phyloP scores from a whole-genome alignment of 1,139 yeast genomes.

The Hyphopichia burtonii region DNA sequence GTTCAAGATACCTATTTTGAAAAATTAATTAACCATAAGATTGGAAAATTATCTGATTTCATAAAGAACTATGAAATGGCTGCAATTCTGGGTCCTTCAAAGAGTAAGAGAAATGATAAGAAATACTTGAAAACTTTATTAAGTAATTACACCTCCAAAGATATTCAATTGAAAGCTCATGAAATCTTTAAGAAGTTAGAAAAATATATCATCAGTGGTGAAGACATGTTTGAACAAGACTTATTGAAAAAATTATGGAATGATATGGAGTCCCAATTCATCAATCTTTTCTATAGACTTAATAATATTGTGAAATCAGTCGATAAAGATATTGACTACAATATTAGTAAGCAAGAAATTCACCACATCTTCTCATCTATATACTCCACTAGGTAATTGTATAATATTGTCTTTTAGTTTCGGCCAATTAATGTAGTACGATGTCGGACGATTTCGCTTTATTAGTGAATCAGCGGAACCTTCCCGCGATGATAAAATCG shows the following conservation, averaged over 20 bases:
- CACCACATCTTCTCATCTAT: conserved; percentile 28
- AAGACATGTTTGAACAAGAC: conserved; percentile 46
- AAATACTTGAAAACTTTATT: conserved; percentile 58
- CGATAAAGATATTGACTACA: conserved; percentile 42
- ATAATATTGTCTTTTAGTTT: background rate
- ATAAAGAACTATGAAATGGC: conserved; percentile 63
- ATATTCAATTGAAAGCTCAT: conserved; percentile 54
- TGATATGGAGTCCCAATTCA: conserved; percentile 37
- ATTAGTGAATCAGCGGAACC: background rate
- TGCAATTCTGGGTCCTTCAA: conserved; percentile 43
- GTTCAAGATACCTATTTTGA: conserved; percentile 45
- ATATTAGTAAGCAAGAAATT: conserved; percentile 35
- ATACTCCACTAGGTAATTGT: conserved; percentile 6
- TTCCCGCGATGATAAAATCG: background rate
- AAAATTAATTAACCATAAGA: conserved; percentile 39
- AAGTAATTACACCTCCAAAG: conserved; percentile 55
- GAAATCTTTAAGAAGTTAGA: conserved; percentile 58
- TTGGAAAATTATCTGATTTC: conserved; percentile 68
- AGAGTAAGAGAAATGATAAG: conserved; percentile 63
- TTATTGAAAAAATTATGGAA: conserved; percentile 45
- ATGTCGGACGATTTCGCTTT: background rate
- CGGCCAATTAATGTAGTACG: background rate
- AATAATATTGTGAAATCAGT: conserved; percentile 34
- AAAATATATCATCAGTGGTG: conserved; percentile 52
- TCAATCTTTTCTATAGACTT: conserved; percentile 37